phyloP scores from a whole-genome alignment of 306 rosid species.

The Psophocarpus tetragonolobus region DNA sequence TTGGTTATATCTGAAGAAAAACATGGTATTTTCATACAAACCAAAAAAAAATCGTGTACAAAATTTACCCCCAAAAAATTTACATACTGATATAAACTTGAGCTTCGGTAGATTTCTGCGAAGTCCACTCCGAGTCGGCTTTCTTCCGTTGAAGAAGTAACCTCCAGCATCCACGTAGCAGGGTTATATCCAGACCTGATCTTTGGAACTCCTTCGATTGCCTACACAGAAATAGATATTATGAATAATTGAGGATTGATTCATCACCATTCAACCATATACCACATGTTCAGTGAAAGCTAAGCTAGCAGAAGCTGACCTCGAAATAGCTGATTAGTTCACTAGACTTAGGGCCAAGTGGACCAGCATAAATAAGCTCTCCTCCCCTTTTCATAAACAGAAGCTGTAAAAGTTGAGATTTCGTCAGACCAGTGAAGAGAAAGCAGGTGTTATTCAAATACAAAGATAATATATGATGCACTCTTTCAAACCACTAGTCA shows the following conservation, averaged over 20 bases:
- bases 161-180: slow-evolving; percentile 97
- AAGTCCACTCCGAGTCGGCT: slow-evolving; percentile 82
- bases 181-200: slow-evolving; percentile 90
- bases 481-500: background rate
- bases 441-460: slow-evolving; percentile 4
- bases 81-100: slow-evolving; percentile 79
- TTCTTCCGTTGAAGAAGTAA: slow-evolving; percentile 83
- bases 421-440: slow-evolving; percentile 21
- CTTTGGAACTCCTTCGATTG: slow-evolving; percentile 78
- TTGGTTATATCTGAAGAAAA: slow-evolving; percentile 60
- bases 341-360: slow-evolving; percentile 86
- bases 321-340: slow-evolving; percentile 86
- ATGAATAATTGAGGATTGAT: slow-evolving; percentile 31
- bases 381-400: slow-evolving; percentile 98
- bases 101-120: slow-evolving; percentile 81
- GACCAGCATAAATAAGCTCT: slow-evolving; percentile 97
- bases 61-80: slow-evolving; percentile 14
- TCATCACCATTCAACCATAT: slow-evolving; percentile 22
- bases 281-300: slow-evolving; percentile 20
- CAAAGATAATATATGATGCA: slow-evolving; percentile 8
- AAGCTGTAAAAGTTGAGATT: slow-evolving; percentile 64
- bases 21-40: slow-evolving; percentile 32
- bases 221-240: slow-evolving; percentile 49
- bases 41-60: slow-evolving; percentile 9
- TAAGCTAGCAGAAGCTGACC: slow-evolving; percentile 53